These are phyloP conservation scores for Aspergillus puulaauensis DNA, from an alignment of 2,329 filamentous ascomycete genomes.

Conservation along the genomic window DNA sequence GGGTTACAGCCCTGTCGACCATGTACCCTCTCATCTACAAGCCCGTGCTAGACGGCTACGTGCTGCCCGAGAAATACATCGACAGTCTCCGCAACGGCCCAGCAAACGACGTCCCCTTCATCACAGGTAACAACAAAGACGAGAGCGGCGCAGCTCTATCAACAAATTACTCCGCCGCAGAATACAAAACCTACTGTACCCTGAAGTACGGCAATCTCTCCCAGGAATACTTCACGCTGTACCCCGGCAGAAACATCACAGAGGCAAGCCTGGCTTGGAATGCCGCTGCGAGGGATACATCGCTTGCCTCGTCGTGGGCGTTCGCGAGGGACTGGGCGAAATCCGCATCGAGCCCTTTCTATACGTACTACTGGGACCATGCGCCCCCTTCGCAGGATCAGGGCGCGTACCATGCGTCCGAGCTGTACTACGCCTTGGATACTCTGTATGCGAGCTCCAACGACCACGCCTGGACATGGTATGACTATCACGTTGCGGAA, in stretches of 20 bases:
- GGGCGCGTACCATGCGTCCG: slow-evolving; percentile 40
- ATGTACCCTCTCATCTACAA: slow-evolving; percentile 31
- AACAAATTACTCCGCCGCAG: slow-evolving; percentile 25
- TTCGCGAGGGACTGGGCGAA: slow-evolving; percentile 30
- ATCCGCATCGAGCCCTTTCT: slow-evolving; percentile 26
- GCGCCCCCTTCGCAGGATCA: slow-evolving; percentile 35
- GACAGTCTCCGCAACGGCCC: slow-evolving; percentile 26
- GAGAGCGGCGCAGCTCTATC: slow-evolving; percentile 27
- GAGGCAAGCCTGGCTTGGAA: slow-evolving; percentile 25
- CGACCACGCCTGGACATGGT: slow-evolving; percentile 9
- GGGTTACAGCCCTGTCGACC: slow-evolving; percentile 29
- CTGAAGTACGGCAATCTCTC: slow-evolving; percentile 35
- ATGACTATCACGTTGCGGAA: slow-evolving; percentile 16
- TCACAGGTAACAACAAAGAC: slow-evolving; percentile 39
- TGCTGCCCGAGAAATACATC: slow-evolving; percentile 27
- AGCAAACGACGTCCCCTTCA: slow-evolving; percentile 36
- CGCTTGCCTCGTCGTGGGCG: slow-evolving; percentile 27
- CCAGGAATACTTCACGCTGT: slow-evolving; percentile 27
- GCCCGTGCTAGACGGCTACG: slow-evolving; percentile 26
- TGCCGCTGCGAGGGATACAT: slow-evolving; percentile 26
- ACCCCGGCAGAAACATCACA: slow-evolving; percentile 23
- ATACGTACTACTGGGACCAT: slow-evolving; percentile 40
- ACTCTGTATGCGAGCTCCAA: slow-evolving; percentile 33
- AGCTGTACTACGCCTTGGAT: slow-evolving; percentile 42
- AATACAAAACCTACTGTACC: slow-evolving; percentile 26